Conservation (phyloP, 176 grass and related monocot genomes). For the Stipa capillata region DNA sequence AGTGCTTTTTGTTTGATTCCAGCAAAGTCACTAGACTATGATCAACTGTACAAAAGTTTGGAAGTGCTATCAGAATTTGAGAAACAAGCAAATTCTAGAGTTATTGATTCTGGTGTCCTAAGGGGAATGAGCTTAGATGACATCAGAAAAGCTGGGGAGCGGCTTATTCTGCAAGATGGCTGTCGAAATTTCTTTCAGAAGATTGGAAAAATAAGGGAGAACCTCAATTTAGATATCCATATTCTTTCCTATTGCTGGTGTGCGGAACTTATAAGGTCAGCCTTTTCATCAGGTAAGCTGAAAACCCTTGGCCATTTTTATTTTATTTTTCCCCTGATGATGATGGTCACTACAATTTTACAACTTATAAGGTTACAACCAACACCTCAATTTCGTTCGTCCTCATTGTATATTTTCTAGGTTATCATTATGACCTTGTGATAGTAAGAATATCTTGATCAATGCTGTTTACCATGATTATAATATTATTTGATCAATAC, state of each 20-base stretch:
- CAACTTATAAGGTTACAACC: background rate
- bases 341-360: background rate
- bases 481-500: background rate
- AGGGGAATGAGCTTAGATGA: slow-evolving; percentile 86
- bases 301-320: background rate
- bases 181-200: slow-evolving; percentile 85
- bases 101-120: slow-evolving; percentile 79
- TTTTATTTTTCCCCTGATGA: background rate
- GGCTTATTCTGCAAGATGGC: slow-evolving; percentile 78
- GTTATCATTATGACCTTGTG: background rate
- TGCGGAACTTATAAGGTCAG: slow-evolving; percentile 85
- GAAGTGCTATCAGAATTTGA: slow-evolving; percentile 82
- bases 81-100: slow-evolving; percentile 78
- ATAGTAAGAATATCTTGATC: background rate
- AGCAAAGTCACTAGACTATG: slow-evolving; percentile 69
- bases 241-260: slow-evolving; percentile 98
- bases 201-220: slow-evolving; percentile 52
- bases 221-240: slow-evolving; percentile 68
- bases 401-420: background rate
- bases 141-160: slow-evolving; percentile 85
- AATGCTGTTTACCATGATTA: background rate
- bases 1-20: slow-evolving; percentile 17
- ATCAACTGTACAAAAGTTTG: slow-evolving; percentile 54
- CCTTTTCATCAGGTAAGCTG: slow-evolving; percentile 78
- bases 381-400: background rate